Conservation (phyloP, 106 monocot genomes). For the Hemerocallis citrina region DNA sequence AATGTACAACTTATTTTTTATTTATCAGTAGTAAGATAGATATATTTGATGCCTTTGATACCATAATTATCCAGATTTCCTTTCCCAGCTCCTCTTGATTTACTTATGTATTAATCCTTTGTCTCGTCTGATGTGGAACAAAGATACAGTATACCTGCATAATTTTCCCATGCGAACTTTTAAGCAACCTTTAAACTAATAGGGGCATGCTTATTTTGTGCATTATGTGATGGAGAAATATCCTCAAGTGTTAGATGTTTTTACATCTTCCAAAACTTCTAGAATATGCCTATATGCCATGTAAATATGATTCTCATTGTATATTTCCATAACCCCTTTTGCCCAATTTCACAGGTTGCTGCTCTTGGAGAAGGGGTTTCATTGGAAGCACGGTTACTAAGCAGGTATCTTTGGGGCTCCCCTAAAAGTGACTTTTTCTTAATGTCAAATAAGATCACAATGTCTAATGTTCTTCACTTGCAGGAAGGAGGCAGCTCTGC, state of each 20-base stretch:
- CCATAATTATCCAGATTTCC: no score
- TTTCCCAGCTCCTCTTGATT: background rate
- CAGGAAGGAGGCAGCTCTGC: conserved; percentile 82
- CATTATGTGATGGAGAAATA: background rate
- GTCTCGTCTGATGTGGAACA: background rate
- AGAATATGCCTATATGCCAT: background rate
- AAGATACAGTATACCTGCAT: background rate
- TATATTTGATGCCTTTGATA: no score
- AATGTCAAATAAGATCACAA: background rate
- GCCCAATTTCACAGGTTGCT: conserved; percentile 42
- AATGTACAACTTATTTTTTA: no score
- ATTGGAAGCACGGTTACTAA: conserved; percentile 63
- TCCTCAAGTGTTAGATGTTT: background rate
- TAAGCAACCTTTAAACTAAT: background rate
- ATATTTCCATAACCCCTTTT: background rate
- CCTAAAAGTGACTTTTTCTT: background rate
- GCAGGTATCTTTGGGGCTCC: conserved; percentile 35
- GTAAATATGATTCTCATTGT: background rate
- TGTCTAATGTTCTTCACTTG: conserved; percentile 10
- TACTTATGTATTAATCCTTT: background rate
- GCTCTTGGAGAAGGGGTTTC: conserved; percentile 79
- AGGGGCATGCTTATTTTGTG: background rate
- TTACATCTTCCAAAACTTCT: background rate
- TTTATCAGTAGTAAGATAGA: no score
- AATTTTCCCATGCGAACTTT: background rate